phyloP scores from a whole-genome alignment of 768 basidiomycete genomes.

The Tylopilus felleus region DNA sequence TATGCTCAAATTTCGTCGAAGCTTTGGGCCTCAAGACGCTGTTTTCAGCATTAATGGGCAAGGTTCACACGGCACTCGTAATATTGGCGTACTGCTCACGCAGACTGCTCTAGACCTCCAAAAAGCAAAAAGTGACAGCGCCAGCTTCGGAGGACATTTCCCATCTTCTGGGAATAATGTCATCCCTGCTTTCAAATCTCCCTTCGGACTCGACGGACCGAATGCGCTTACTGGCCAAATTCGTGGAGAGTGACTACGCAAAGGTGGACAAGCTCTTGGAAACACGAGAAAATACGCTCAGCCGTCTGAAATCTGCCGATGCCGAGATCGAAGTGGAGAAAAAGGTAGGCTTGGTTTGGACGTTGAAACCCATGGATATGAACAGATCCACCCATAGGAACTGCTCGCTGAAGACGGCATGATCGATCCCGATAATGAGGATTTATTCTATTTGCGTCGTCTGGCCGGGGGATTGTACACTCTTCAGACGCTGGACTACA shows the following conservation, averaged over 20 bases:
- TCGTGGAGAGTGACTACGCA: conserved; percentile 89
- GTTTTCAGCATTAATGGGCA: conserved; percentile 92
- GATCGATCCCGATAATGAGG: conserved; percentile 59
- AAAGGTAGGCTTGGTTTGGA: conserved; percentile 41
- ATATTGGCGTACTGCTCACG: conserved; percentile 9
- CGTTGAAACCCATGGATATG: not conserved
- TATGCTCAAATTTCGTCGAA: conserved; percentile 86
- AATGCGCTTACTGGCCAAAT: conserved; percentile 85
- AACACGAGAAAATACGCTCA: conserved; percentile 67
- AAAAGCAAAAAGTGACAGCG: conserved; percentile 59
- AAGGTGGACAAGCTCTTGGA: conserved; percentile 94
- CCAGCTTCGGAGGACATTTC: conserved; percentile 77
- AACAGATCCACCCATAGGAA: conserved; percentile 36
- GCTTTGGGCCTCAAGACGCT: conserved; percentile 84
- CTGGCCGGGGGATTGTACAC: conserved; percentile 87
- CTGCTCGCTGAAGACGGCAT: conserved; percentile 55
- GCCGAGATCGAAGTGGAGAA: conserved; percentile 67
- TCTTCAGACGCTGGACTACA: conserved; percentile 89
- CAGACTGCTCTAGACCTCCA: conserved; percentile 38
- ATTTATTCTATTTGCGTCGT: conserved; percentile 79
- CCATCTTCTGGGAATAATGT: conserved; percentile 84
- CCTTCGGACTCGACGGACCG: conserved; percentile 79
- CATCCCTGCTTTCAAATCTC: conserved; percentile 84
- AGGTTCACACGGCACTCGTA: conserved; percentile 46
- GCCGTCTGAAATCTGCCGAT: conserved; percentile 58